Evolutionary conservation across 2,329 filamentous ascomycete genomes (phyloP).

Genomic region (Colletotrichum tamarilloi): DNA sequence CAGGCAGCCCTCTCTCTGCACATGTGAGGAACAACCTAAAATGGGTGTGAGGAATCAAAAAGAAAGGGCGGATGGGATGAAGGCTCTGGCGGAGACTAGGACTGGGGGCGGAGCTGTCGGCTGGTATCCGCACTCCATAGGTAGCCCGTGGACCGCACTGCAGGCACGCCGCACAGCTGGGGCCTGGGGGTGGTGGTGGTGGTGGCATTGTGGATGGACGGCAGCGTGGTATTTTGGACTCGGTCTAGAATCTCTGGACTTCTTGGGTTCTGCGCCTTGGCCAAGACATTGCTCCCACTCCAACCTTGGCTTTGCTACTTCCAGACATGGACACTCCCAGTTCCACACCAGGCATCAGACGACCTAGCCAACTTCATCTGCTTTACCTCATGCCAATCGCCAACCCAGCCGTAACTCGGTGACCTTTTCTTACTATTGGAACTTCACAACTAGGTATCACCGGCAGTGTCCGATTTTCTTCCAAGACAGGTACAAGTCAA

Average conservation of each 20-base stretch:
- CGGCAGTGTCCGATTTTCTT: background rate
- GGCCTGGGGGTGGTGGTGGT: too few relatives aligned
- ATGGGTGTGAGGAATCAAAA: background rate
- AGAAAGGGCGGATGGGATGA: background rate
- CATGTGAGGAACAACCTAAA: too few relatives aligned
- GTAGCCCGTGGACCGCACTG: background rate
- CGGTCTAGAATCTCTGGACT: constrained; percentile 25
- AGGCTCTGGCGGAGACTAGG: constrained; percentile 5
- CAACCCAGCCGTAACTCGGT: too few relatives aligned
- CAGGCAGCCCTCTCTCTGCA: too few relatives aligned
- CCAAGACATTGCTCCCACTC: background rate
- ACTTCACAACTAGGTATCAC: background rate
- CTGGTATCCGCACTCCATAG: background rate
- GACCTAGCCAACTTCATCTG: background rate
- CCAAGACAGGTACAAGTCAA: background rate
- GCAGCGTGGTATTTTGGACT: constrained; percentile 23
- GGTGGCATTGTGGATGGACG: background rate
- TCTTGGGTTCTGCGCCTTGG: background rate
- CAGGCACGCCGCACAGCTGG: background rate
- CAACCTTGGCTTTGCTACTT: background rate
- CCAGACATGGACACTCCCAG: background rate
- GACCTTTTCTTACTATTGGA: background rate
- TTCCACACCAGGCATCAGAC: background rate
- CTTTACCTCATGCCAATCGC: background rate
- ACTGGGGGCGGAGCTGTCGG: background rate